Conservation (phyloP, 2,329 filamentous ascomycete species). For the Microsporum canis region DNA sequence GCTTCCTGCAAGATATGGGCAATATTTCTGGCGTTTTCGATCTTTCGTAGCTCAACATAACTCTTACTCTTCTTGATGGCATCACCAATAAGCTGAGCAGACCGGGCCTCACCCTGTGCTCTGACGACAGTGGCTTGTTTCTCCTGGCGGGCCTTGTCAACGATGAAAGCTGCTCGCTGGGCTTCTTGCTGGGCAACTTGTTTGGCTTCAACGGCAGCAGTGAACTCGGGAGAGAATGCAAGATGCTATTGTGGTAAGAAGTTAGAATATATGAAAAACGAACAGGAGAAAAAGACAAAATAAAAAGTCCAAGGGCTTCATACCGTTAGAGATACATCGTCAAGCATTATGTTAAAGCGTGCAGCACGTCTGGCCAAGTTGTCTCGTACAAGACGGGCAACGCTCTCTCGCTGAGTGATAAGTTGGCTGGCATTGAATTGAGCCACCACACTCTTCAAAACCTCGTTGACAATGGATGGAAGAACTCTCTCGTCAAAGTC, state of each 20-base stretch:
- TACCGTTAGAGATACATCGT: constrained; percentile 95
- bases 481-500: constrained; percentile 97
- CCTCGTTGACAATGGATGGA: constrained; percentile 96
- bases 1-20: constrained; percentile 77
- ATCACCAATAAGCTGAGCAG: constrained; percentile 93
- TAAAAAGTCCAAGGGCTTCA: constrained; percentile 19
- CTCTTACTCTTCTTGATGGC: constrained; percentile 99
- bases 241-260: constrained; percentile 42
- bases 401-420: constrained; percentile 97
- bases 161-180: constrained; percentile 90
- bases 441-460: constrained; percentile 94
- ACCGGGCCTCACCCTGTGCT: constrained; percentile 97
- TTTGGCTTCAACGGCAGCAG: constrained; percentile 57
- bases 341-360: constrained; percentile 91
- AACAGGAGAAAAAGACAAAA: not conserved
- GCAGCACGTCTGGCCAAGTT: constrained; percentile 84
- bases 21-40: constrained; percentile 88
- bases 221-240: constrained; percentile 59
- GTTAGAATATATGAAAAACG: not conserved
- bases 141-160: constrained; percentile 98
- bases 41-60: constrained; percentile 94
- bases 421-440: constrained; percentile 98
- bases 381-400: constrained; percentile 80
- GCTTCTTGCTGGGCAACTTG: constrained; percentile 77
- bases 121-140: constrained; percentile 98